Evolutionary conservation across 306 rosid genomes (phyloP), one percentile per base, ranked within the genome.

Genomic region (Lagenaria siceraria): DNA sequence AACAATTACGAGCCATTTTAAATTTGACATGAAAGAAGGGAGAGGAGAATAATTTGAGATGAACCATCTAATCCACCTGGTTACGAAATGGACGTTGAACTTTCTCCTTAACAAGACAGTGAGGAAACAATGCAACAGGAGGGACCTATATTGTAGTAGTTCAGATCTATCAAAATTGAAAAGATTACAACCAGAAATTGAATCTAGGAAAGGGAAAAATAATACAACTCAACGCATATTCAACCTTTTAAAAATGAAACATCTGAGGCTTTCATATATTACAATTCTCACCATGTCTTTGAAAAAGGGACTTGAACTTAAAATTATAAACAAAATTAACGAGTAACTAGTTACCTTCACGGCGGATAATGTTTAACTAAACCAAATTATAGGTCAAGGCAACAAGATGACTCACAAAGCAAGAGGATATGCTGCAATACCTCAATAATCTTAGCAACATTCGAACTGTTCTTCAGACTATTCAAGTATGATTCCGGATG

Each of bases 401-500:
- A 68, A 68, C 35, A 8, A 68, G 49, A 35, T 17, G 7, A 19
- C 51, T 38, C 49, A 43, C 13, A 43, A 19, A 69, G 35, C 35
- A 42, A 68, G 35, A 21, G 52, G 31, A 27, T 66, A 79, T 31
- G 18, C 77, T 49, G 74, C 43, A 69, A 60, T 85, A 94, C 98
- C 98, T 90, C 98, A 68, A 84, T 86, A 78, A 94, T 94, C 80
- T 25, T 81, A 24, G 98, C 97, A 81, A 91, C 97, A 72, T 84
- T 87, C 58, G 84, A 80, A 81, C 98, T 94, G 64, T 72, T 72
- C 86, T 89, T 90, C 78, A 94, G 79, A 83, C 90, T 84, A 58
- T 86, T 84, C 89, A 94, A 87, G 85, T 90, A 94, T 17, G 89
- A 85, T 81, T 91, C 88, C 10, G 97, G 65, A 87, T 91, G 98